phyloP scores from a whole-genome alignment of 1,284 basidiomycete genomes.

The Bondarzewia mesenterica region DNA sequence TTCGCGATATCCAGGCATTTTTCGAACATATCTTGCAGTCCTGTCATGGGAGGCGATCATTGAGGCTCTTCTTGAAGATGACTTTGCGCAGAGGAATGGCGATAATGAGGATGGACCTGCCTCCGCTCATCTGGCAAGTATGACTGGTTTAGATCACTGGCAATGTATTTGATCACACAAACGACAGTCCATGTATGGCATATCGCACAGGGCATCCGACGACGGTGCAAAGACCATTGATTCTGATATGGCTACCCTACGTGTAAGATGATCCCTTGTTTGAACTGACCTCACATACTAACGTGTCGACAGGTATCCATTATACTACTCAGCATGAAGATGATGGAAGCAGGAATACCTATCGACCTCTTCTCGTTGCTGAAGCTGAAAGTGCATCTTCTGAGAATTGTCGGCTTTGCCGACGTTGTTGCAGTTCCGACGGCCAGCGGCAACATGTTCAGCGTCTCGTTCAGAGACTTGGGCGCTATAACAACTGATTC shows the following conservation, averaged over 20 bases:
- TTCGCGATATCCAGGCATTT: neutral
- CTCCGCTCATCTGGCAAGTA: conserved; percentile 34
- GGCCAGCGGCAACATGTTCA: conserved; percentile 38
- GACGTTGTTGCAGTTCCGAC: conserved; percentile 38
- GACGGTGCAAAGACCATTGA: conserved; percentile 21
- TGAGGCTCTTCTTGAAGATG: conserved; percentile 49
- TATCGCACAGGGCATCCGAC: conserved; percentile 23
- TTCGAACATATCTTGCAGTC: conserved; percentile 30
- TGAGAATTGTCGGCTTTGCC: conserved; percentile 45
- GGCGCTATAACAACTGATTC: conserved; percentile 32
- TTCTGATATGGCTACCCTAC: conserved; percentile 37
- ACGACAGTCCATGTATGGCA: conserved; percentile 43
- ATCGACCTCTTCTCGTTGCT: conserved; percentile 44
- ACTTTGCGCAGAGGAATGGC: conserved; percentile 32
- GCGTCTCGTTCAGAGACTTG: conserved; percentile 44
- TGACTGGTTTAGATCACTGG: too few species aligned
- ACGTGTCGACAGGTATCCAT: conserved; percentile 37
- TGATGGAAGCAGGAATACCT: conserved; percentile 53
- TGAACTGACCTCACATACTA: neutral
- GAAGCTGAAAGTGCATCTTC: conserved; percentile 55
- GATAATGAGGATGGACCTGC: conserved; percentile 32
- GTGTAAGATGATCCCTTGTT: conserved; percentile 29
- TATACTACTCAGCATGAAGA: conserved; percentile 49
- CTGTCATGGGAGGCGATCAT: conserved; percentile 54
- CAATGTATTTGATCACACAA: too few species aligned